Evolutionary conservation across 345 rosid genomes (phyloP).

Genomic region (Aurinia saxatilis): DNA sequence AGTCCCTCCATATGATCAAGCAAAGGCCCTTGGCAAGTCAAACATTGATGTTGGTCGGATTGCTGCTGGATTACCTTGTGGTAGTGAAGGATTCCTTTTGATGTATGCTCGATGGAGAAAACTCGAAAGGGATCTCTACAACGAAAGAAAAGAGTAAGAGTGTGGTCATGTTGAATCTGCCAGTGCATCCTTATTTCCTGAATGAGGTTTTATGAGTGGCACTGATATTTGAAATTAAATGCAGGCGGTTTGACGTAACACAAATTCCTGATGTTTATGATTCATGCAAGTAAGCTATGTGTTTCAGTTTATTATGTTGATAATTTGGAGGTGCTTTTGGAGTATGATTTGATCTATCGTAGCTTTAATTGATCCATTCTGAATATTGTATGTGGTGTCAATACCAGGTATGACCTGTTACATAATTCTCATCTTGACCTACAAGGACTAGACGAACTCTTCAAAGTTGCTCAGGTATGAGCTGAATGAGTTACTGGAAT

Average conservation of each 20-base stretch:
- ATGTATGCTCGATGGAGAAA: slow-evolving; percentile 99
- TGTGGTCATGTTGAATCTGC: slow-evolving; percentile 3
- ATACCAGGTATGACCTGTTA: slow-evolving; percentile 78
- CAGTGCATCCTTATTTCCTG: background rate
- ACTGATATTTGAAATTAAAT: slow-evolving; percentile 29
- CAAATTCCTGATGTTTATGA: slow-evolving; percentile 99
- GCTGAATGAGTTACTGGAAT: background rate
- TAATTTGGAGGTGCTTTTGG: background rate
- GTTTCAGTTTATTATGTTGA: background rate
- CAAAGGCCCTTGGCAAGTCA: slow-evolving; percentile 96
- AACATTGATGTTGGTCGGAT: slow-evolving; percentile 94
- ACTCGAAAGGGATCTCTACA: slow-evolving; percentile 95
- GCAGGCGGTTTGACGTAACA: slow-evolving; percentile 93
- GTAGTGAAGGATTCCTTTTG: slow-evolving; percentile 96
- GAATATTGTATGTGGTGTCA: background rate
- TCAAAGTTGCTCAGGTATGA: slow-evolving; percentile 89
- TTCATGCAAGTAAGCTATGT: slow-evolving; percentile 92
- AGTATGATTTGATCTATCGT: background rate
- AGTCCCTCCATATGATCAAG: slow-evolving; percentile 93
- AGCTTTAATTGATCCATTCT: background rate
- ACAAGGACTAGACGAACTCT: slow-evolving; percentile 79
- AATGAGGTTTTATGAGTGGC: background rate
- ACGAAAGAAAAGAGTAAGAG: slow-evolving; percentile 90
- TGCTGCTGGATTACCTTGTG: slow-evolving; percentile 99
- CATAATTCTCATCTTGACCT: slow-evolving; percentile 95